Evolutionary conservation across 306 rosid species (phyloP).

Genomic region (Sesbania bispinosa): DNA sequence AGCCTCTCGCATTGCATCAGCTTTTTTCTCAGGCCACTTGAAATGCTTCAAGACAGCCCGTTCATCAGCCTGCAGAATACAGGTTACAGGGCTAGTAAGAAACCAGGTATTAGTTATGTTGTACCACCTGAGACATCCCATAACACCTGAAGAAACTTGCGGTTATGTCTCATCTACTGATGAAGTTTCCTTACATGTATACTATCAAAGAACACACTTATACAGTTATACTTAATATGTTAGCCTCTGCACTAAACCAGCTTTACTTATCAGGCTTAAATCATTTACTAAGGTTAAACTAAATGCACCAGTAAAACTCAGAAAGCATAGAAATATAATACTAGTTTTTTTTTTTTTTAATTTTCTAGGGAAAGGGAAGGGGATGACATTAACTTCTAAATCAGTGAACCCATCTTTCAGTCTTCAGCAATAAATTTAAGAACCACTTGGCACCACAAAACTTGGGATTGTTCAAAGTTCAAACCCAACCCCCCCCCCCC

Average conservation of each 20-base stretch:
- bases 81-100: conserved; percentile 5
- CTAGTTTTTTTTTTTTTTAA: not conserved
- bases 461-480: too few relatives aligned
- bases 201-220: not conserved
- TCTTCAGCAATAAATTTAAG: not conserved
- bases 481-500: too few relatives aligned
- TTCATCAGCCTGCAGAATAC: conserved; percentile 74
- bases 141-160: not conserved
- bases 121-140: not conserved
- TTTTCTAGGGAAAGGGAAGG: too few relatives aligned
- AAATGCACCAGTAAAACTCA: not conserved
- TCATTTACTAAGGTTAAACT: not conserved
- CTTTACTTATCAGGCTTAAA: not conserved
- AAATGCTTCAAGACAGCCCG: conserved; percentile 87
- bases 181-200: not conserved
- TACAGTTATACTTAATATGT: too few relatives aligned
- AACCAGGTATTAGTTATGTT: not conserved
- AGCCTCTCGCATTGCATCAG: conserved; percentile 92
- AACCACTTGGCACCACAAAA: not conserved
- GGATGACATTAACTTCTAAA: not conserved
- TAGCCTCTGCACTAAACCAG: not conserved
- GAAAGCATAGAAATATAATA: not conserved
- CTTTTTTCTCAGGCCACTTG: conserved; percentile 97
- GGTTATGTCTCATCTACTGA: not conserved
- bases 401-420: not conserved